These are phyloP conservation scores for Entamoeba moshkovskii DNA, from an alignment of 208 protist genomes.

Conservation along the genomic window DNA sequence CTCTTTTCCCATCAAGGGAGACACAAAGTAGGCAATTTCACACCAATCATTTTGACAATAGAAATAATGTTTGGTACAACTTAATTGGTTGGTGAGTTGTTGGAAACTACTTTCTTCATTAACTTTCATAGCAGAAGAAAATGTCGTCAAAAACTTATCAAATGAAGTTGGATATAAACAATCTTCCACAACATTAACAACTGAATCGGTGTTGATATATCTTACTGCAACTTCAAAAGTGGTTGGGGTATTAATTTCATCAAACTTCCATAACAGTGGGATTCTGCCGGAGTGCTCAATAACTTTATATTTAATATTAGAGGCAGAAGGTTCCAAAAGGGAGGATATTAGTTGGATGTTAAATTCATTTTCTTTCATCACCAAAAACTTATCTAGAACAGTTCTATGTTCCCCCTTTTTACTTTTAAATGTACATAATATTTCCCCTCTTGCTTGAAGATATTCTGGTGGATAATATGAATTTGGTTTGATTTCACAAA, in stretches of 20 bases:
- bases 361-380: neutral
- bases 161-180: neutral
- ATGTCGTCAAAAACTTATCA: neutral
- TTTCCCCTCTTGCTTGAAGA: neutral
- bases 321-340: neutral
- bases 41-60: neutral
- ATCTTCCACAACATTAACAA: neutral
- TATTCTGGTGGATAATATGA: neutral
- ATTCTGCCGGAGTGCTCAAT: neutral
- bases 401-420: neutral
- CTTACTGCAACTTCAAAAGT: neutral
- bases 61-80: neutral
- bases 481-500: neutral
- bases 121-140: neutral
- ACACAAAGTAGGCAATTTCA: neutral
- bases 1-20: neutral
- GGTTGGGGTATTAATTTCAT: neutral
- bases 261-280: neutral
- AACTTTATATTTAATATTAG: neutral
- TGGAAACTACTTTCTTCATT: neutral
- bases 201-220: neutral
- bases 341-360: neutral
- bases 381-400: neutral
- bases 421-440: neutral
- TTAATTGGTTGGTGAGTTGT: neutral